Conservation (phyloP, 75 land plant species). For the Pinus taeda region DNA sequence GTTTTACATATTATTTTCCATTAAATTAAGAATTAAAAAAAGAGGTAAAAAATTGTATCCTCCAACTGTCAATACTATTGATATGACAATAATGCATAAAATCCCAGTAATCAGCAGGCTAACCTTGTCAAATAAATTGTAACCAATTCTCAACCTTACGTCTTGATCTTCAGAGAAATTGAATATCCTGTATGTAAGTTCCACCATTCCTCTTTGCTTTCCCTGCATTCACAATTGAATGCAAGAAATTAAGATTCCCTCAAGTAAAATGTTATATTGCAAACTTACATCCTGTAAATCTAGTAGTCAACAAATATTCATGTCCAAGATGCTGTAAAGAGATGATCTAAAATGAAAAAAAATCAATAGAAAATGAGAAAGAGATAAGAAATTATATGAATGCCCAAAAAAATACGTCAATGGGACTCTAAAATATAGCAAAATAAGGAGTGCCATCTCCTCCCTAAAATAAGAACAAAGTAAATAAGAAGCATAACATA, state of each 20-base stretch:
- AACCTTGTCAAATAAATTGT: slow-evolving; percentile 76
- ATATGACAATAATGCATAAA: not conserved
- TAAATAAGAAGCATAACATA: too few relatives aligned
- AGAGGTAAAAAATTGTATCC: not conserved
- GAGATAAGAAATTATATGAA: not conserved
- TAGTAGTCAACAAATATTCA: not conserved
- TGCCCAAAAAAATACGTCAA: too few relatives aligned
- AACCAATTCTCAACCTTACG: slow-evolving; percentile 74
- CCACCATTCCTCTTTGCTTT: slow-evolving; percentile 66
- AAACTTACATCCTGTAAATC: not conserved
- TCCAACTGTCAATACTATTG: not conserved
- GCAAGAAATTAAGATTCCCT: not conserved
- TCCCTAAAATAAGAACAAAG: too few relatives aligned
- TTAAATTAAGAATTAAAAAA: not conserved
- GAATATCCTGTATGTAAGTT: slow-evolving; percentile 61
- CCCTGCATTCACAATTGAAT: slow-evolving; percentile 34
- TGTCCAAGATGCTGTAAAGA: not conserved
- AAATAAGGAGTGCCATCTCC: too few relatives aligned
- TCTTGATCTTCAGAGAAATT: slow-evolving; percentile 86
- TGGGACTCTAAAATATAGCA: too few relatives aligned
- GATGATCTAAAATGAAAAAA: not conserved
- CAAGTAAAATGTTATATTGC: not conserved
- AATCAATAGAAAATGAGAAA: not conserved
- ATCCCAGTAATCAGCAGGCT: not conserved
- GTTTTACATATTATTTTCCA: not conserved